A percentile compares a stretch with the other conserved stretches of the same genome.
phyloP scores from a whole-genome alignment of 169 alveolate genomes.

The Eimeria necatrix region DNA sequence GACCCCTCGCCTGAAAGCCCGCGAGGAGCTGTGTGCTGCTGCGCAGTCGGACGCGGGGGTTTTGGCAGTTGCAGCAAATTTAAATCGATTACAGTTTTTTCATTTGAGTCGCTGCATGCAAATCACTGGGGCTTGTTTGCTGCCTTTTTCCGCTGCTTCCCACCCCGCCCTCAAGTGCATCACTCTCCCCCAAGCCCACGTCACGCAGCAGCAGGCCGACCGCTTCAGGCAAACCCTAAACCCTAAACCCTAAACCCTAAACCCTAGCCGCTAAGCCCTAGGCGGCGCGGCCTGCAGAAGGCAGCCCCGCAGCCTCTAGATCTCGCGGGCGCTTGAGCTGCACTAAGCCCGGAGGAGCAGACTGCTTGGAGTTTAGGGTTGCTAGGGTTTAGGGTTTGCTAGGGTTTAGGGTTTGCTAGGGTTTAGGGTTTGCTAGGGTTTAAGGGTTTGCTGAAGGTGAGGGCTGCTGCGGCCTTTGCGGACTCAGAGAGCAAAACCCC shows the following conservation, averaged over 20 bases:
- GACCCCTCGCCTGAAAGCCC: background rate
- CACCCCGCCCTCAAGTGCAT: constrained; percentile 17
- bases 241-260: constrained; percentile 38
- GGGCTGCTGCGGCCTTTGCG: constrained; percentile 38
- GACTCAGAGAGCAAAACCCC: constrained; percentile 71
- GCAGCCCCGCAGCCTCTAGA: background rate
- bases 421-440: constrained; percentile 53
- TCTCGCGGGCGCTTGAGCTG: background rate
- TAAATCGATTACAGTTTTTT: background rate
- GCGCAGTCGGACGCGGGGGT: constrained; percentile 12
- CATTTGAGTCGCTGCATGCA: constrained; percentile 8
- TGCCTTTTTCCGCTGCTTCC: background rate
- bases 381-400: constrained; percentile 2
- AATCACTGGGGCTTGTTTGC: background rate
- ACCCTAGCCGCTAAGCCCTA: background rate
- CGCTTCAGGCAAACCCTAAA: constrained; percentile 30
- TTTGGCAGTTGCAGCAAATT: background rate
- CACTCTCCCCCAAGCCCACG: background rate
- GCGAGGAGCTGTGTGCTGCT: background rate
- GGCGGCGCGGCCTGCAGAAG: background rate
- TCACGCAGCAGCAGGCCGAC: background rate
- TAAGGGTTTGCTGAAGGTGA: constrained; percentile 57
- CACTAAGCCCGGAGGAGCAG: background rate
- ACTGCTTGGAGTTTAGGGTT: background rate
- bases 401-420: constrained; percentile 43